phyloP scores from a whole-genome alignment of 169 alveolate species.

The Plasmodium coatneyi region DNA sequence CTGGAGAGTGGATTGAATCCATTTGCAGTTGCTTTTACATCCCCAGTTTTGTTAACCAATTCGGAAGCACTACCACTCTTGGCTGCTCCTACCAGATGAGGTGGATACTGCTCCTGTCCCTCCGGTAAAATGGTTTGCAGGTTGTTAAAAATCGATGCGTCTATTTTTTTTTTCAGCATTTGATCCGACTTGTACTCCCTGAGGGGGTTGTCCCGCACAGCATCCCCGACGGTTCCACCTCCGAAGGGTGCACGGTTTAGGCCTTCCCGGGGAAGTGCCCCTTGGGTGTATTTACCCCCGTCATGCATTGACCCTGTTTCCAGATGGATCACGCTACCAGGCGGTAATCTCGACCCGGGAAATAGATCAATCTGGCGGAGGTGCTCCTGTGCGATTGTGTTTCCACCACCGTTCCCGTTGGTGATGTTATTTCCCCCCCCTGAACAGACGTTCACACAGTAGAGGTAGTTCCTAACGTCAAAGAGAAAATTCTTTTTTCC shows the following conservation, averaged over 20 bases:
- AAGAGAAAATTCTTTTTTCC: constrained; percentile 48
- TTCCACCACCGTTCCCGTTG: neutral
- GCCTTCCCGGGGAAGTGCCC: neutral
- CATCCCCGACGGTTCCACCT: neutral
- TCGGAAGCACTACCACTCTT: neutral
- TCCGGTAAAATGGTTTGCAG: constrained; percentile 12
- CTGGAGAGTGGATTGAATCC: neutral
- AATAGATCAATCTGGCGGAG: neutral
- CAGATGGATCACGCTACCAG: neutral
- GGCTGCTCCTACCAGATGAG: neutral
- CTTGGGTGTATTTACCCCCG: neutral
- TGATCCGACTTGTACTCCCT: neutral
- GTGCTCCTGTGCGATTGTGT: neutral
- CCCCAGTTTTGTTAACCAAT: neutral
- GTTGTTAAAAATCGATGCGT: constrained; percentile 5
- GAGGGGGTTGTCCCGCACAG: neutral
- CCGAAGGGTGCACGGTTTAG: neutral
- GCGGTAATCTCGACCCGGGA: neutral
- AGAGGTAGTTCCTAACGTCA: constrained; percentile 41
- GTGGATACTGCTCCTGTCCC: neutral
- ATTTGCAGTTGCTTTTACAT: neutral
- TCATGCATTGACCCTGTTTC: neutral
- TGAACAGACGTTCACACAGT: neutral
- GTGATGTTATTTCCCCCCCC: neutral
- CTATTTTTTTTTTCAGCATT: constrained; percentile 34